Percentiles rank a stretch among this genome's conserved stretches.
Conservation (phyloP, 257 asterid genomes). For the Cruciata laevipes region DNA sequence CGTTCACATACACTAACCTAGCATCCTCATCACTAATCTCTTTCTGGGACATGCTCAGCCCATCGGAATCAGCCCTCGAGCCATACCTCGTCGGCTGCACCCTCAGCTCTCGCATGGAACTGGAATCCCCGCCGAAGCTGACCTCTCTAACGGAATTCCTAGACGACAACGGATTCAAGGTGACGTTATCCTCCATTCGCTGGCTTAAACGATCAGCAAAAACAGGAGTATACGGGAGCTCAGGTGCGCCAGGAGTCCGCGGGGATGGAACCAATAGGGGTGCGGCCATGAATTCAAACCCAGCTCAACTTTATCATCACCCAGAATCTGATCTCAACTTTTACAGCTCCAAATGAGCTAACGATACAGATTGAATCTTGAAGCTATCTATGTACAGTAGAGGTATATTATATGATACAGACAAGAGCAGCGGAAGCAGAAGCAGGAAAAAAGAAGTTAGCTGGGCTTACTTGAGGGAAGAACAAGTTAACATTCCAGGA, state of each 20-base stretch:
- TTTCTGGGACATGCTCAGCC: slow-evolving; percentile 59
- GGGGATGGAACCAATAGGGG: slow-evolving; percentile 36
- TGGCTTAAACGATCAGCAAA: slow-evolving; percentile 31
- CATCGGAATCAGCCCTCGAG: slow-evolving; percentile 69
- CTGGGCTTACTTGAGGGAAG: slow-evolving; percentile 21
- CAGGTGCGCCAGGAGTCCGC: slow-evolving; percentile 24
- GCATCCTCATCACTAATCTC: slow-evolving; percentile 90
- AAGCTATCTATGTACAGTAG: neutral
- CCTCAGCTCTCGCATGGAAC: slow-evolving; percentile 44
- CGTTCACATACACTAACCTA: slow-evolving; percentile 60
- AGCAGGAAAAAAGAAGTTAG: neutral
- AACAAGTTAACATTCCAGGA: slow-evolving; percentile 23
- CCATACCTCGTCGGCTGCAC: slow-evolving; percentile 56
- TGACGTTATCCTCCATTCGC: slow-evolving; percentile 44
- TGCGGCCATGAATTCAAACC: slow-evolving; percentile 27
- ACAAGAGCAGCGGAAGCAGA: neutral
- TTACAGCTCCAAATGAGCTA: neutral
- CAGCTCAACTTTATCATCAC: slow-evolving; percentile 23
- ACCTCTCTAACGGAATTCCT: slow-evolving; percentile 56
- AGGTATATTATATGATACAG: neutral
- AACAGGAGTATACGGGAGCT: slow-evolving; percentile 30
- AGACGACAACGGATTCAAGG: slow-evolving; percentile 42
- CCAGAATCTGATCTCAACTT: slow-evolving; percentile 27
- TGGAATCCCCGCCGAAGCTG: slow-evolving; percentile 25
- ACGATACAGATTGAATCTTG: neutral